phyloP scores from a whole-genome alignment of 257 asterid species.

The Scutellaria baicalensis region DNA sequence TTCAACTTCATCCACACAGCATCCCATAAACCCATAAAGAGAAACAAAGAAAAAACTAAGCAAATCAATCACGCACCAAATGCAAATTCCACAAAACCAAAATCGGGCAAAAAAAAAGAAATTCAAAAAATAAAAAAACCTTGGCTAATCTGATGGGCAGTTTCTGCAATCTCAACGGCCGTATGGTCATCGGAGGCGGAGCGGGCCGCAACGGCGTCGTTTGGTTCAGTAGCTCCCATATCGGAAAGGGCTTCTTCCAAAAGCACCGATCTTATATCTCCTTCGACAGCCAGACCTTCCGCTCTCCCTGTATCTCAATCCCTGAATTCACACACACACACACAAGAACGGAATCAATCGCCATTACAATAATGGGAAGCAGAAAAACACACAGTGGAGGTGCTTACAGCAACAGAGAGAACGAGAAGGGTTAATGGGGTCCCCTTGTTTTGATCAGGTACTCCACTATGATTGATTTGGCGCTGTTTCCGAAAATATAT shows the following conservation, averaged over 20 bases:
- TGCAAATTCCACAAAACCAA: background rate
- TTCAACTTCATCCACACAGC: background rate
- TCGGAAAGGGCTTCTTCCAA: constrained; percentile 8
- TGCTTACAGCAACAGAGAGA: background rate
- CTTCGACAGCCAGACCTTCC: constrained; percentile 15
- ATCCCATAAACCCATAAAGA: background rate
- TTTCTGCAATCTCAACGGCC: constrained; percentile 52
- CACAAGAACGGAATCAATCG: background rate
- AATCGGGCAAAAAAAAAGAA: background rate
- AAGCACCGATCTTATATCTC: constrained; percentile 8
- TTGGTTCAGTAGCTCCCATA: constrained; percentile 21
- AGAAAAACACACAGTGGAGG: background rate
- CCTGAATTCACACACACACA: constrained; percentile 8
- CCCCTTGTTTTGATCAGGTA: background rate
- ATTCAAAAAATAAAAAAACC: constrained; percentile 26
- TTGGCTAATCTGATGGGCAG: constrained; percentile 76
- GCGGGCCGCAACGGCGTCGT: constrained; percentile 17
- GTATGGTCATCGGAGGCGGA: constrained; percentile 15
- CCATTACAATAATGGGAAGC: background rate
- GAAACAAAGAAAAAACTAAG: background rate
- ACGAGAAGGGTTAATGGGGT: background rate
- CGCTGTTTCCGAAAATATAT: background rate
- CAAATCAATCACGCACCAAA: background rate
- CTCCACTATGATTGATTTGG: background rate
- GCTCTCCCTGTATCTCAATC: background rate